phyloP scores from a whole-genome alignment of 1,284 basidiomycete species.

The Pseudozyma hubeiensis region DNA sequence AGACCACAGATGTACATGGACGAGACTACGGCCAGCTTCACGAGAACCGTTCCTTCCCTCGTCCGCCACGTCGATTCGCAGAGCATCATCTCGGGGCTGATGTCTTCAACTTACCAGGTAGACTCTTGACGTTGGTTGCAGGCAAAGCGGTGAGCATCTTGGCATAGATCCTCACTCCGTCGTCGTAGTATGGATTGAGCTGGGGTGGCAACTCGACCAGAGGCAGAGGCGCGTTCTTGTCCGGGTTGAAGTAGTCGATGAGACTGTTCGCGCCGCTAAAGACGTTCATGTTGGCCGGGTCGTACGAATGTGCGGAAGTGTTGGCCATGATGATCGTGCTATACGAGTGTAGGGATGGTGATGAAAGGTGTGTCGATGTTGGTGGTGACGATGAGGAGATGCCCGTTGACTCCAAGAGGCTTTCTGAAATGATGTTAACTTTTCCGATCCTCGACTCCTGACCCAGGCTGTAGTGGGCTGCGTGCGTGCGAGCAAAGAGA shows the following conservation, averaged over 20 bases:
- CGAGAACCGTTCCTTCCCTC: neutral
- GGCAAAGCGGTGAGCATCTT: slow-evolving; percentile 52
- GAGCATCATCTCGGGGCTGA: neutral
- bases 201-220: slow-evolving; percentile 44
- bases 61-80: neutral
- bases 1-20: no score
- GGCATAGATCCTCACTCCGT: slow-evolving; percentile 49
- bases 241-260: slow-evolving; percentile 49
- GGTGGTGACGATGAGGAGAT: neutral
- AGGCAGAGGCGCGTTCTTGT: slow-evolving; percentile 42
- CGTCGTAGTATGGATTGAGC: slow-evolving; percentile 43
- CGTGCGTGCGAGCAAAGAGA: no score
- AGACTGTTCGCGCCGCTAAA: slow-evolving; percentile 39
- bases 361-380: neutral
- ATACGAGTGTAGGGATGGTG: neutral
- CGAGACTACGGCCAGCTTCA: no score
- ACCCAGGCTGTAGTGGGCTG: no score
- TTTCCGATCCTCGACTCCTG: neutral
- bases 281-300: slow-evolving; percentile 27
- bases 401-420: neutral
- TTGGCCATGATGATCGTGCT: neutral
- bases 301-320: slow-evolving; percentile 12
- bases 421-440: slow-evolving; percentile 6
- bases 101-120: slow-evolving; percentile 44
- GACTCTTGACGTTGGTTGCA: slow-evolving; percentile 51